Evolutionary conservation across 176 grass and related monocot species (phyloP).

Genomic region (Poa annua): DNA sequence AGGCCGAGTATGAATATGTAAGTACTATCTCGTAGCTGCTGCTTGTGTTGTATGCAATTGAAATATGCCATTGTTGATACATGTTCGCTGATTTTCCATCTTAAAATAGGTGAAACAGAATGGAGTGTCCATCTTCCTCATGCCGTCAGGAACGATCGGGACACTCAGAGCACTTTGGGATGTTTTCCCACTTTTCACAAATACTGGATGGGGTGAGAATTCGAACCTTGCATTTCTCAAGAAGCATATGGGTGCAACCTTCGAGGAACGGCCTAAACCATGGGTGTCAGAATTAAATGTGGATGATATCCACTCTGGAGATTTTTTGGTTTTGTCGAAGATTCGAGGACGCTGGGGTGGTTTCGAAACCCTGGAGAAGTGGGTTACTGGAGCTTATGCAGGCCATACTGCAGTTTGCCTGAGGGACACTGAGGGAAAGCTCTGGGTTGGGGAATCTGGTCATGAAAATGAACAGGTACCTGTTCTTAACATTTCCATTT

Average conservation of each 20-base stretch:
- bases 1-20: slow-evolving; percentile 95
- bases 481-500: not conserved
- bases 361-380: slow-evolving; percentile 97
- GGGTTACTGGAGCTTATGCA: slow-evolving; percentile 96
- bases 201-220: slow-evolving; percentile 87
- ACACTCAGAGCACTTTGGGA: slow-evolving; percentile 95
- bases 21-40: slow-evolving; percentile 39
- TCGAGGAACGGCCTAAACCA: slow-evolving; percentile 83
- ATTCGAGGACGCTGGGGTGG: slow-evolving; percentile 96
- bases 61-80: slow-evolving; percentile 29
- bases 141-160: slow-evolving; percentile 96
- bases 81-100: slow-evolving; percentile 11
- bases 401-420: slow-evolving; percentile 90
- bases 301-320: slow-evolving; percentile 91
- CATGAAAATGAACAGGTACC: slow-evolving; percentile 93
- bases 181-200: slow-evolving; percentile 90
- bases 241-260: slow-evolving; percentile 95
- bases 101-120: slow-evolving; percentile 82
- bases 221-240: slow-evolving; percentile 84
- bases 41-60: slow-evolving; percentile 10
- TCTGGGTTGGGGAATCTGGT: slow-evolving; percentile 97
- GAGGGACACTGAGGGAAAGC: slow-evolving; percentile 86
- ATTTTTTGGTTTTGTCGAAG: slow-evolving; percentile 91
- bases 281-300: slow-evolving; percentile 86
- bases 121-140: slow-evolving; percentile 96